phyloP scores from a whole-genome alignment of 345 rosid genomes.

The Eutrema yunnanense region DNA sequence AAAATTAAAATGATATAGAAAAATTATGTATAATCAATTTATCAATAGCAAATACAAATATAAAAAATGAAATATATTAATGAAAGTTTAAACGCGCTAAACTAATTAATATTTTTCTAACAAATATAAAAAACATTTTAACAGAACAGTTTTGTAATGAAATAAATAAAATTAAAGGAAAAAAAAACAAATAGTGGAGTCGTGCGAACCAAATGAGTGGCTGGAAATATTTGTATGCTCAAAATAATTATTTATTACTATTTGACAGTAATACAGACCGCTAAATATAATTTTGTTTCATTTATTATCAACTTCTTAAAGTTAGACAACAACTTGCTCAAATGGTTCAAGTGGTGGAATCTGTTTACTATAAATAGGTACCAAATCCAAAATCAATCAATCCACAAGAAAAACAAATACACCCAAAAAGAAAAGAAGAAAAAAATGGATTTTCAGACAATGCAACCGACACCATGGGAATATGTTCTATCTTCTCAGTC shows the following conservation, averaged over 20 bases:
- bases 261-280: not conserved
- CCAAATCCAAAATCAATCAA: not conserved
- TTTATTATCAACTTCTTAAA: not conserved
- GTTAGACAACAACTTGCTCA: constrained; percentile 25
- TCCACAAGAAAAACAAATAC: not conserved
- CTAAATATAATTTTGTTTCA: not conserved
- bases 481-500: constrained; percentile 31
- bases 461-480: constrained; percentile 45
- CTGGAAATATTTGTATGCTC: not conserved
- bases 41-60: too few species aligned
- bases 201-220: constrained; percentile 1
- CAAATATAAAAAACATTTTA: too few species aligned
- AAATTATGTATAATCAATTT: too few species aligned
- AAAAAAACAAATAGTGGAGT: too few species aligned
- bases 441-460: constrained; percentile 38
- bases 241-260: not conserved
- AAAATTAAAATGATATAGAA: too few species aligned
- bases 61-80: too few species aligned
- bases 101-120: too few species aligned
- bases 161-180: too few species aligned
- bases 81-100: too few species aligned
- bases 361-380: not conserved
- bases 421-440: not conserved
- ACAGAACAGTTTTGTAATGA: too few species aligned
- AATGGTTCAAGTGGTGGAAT: constrained; percentile 12